A percentile compares a stretch with the other conserved stretches of the same genome.
These are phyloP conservation scores for Laburnicola sp. DNA, from an alignment of 2,329 filamentous ascomycete genomes.

Conservation along the genomic window DNA sequence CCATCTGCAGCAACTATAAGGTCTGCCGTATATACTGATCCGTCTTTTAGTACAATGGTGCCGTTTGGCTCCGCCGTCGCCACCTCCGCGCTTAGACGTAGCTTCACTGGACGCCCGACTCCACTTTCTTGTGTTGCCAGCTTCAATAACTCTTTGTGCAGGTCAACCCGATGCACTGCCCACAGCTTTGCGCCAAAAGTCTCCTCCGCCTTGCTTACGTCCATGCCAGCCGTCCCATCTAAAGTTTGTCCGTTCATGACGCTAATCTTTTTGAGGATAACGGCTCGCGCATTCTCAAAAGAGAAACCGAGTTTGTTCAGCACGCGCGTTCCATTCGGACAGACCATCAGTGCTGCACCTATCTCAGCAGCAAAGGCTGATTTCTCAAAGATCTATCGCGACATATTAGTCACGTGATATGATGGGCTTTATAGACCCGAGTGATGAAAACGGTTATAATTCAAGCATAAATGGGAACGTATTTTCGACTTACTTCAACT, in stretches of 20 bases:
- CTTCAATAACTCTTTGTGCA: conserved; percentile 7
- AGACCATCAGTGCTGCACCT: conserved; percentile 6
- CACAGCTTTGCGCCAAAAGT: conserved; percentile 1
- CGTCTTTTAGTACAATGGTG: conserved; percentile 5
- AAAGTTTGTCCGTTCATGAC: conserved; percentile 1
- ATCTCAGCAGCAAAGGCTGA: conserved; percentile 8
- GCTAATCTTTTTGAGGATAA: not conserved
- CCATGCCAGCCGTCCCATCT: not conserved
- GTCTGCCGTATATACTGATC: conserved; percentile 9
- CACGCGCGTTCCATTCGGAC: conserved; percentile 9
- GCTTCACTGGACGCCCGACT: not conserved
- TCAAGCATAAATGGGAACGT: too few relatives aligned
- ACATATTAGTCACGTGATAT: not conserved
- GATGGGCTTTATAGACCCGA: too few relatives aligned
- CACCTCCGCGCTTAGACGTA: not conserved
- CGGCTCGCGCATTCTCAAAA: conserved; percentile 8
- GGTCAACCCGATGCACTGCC: conserved; percentile 5
- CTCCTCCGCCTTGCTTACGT: conserved; percentile 1
- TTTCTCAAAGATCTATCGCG: conserved; percentile 10
- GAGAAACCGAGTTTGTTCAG: conserved; percentile 9
- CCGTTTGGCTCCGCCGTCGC: conserved; percentile 1
- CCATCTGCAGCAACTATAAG: conserved; percentile 13
- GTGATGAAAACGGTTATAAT: too few relatives aligned
- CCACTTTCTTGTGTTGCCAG: conserved; percentile 3
- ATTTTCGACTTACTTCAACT: conserved; percentile 3